Conservation (phyloP, 176 grass and related monocot species). For the maize (Zea mays) region Zm-B73-REFERENCE-NAM-5.0 NC_050096.1:3115501-3116000, state of each 20-base stretch:
- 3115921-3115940: conserved; percentile 80
- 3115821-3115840: not conserved
- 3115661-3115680: no score
- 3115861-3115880: conserved; percentile 48
- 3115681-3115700: not conserved
- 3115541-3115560: no score
- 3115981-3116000: not conserved
- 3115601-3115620: no score
- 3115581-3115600: no score
- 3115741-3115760: not conserved
- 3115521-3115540: no score
- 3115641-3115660: no score
- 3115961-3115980: not conserved
- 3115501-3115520: no score
- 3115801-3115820: conserved; percentile 31
- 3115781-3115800: conserved; percentile 7
- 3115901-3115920: conserved; percentile 36
- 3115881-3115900: not conserved
- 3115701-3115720: not conserved
- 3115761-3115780: not conserved
- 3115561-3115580: no score
- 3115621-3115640: no score
- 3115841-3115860: conserved; percentile 64
- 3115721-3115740: conserved; percentile 39
- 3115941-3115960: conserved; percentile 34